A percentile compares a stretch with the other conserved stretches of the same genome.
Evolutionary conservation across 495 filamentous ascomycete species (phyloP).

Genomic region (Evernia prunastri): DNA sequence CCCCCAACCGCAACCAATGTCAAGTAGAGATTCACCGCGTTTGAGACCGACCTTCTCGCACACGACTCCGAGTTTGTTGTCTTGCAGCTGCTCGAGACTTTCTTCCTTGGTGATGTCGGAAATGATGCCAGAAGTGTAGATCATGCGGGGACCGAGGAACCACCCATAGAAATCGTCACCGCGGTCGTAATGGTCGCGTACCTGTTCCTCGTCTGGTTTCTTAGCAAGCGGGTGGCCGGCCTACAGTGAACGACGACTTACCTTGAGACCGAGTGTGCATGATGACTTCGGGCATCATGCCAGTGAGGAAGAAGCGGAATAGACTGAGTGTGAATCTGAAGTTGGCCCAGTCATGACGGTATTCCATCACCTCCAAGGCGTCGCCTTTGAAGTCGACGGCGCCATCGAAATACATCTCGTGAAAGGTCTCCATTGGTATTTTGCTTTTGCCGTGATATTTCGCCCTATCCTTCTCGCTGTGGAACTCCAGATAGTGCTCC

Average conservation of each 20-base stretch:
- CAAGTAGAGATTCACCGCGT: conserved; percentile 55
- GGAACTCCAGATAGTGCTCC: conserved; percentile 60
- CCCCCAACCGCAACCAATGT: conserved; percentile 68
- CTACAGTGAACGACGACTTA: conserved; percentile 28
- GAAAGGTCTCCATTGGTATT: conserved; percentile 61
- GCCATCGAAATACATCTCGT: conserved; percentile 61
- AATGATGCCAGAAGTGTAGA: conserved; percentile 66
- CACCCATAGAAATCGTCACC: conserved; percentile 71
- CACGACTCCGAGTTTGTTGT: conserved; percentile 65
- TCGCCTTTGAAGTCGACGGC: conserved; percentile 61
- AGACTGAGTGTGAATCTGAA: conserved; percentile 61
- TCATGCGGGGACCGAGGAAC: conserved; percentile 69
- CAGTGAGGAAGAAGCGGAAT: conserved; percentile 61
- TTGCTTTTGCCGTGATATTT: conserved; percentile 56
- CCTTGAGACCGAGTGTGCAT: conserved; percentile 65
- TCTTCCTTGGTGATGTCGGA: conserved; percentile 61
- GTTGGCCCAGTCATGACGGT: conserved; percentile 63
- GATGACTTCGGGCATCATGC: conserved; percentile 62
- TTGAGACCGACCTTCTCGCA: conserved; percentile 65
- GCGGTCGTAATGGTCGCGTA: conserved; percentile 69
- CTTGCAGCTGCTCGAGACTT: conserved; percentile 59
- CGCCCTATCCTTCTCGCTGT: conserved; percentile 47
- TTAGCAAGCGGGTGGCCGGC: conserved; percentile 8
- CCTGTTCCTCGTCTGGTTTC: conserved; percentile 64
- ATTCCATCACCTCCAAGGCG: conserved; percentile 53